Conservation (phyloP, 441 rosid species). For the Adansonia madagascariensis region DNA sequence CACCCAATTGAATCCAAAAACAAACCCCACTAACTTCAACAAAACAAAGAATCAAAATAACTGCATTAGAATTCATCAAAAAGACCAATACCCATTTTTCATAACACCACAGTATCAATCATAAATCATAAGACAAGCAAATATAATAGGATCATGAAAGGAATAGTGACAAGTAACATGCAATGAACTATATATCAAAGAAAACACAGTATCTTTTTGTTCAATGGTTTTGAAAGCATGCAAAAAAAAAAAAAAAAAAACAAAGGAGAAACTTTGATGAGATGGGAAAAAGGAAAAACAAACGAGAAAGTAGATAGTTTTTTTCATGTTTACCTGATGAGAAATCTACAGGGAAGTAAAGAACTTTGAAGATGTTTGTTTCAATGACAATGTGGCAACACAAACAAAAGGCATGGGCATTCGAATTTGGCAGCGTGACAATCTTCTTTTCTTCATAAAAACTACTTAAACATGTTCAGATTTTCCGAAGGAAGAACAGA, state of each 20-base stretch:
- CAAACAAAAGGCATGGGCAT: slow-evolving; percentile 21
- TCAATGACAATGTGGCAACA: slow-evolving; percentile 33
- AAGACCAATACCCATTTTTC: slow-evolving; percentile 40
- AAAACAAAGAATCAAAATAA: slow-evolving; percentile 24
- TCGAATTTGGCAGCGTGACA: not conserved
- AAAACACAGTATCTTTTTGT: slow-evolving; percentile 14
- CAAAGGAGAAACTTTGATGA: not conserved
- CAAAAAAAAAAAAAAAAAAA: slow-evolving; percentile 24
- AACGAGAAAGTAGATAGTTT: not conserved
- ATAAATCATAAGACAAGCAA: slow-evolving; percentile 19
- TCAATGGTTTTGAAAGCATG: slow-evolving; percentile 34
- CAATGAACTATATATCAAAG: slow-evolving; percentile 22
- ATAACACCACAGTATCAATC: slow-evolving; percentile 21
- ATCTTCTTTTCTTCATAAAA: not conserved
- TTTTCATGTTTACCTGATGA: slow-evolving; percentile 20
- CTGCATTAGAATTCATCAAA: slow-evolving; percentile 34
- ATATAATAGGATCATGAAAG: slow-evolving; percentile 30
- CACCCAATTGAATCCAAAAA: slow-evolving; percentile 41
- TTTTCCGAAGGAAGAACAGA: not conserved
- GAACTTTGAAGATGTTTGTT: slow-evolving; percentile 23
- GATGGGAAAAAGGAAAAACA: not conserved
- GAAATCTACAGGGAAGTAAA: slow-evolving; percentile 27
- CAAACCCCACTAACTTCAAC: slow-evolving; percentile 33
- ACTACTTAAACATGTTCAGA: slow-evolving; percentile 5
- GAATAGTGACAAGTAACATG: slow-evolving; percentile 40